phyloP scores from a whole-genome alignment of 768 basidiomycete genomes.

The Sutorius australiensis region DNA sequence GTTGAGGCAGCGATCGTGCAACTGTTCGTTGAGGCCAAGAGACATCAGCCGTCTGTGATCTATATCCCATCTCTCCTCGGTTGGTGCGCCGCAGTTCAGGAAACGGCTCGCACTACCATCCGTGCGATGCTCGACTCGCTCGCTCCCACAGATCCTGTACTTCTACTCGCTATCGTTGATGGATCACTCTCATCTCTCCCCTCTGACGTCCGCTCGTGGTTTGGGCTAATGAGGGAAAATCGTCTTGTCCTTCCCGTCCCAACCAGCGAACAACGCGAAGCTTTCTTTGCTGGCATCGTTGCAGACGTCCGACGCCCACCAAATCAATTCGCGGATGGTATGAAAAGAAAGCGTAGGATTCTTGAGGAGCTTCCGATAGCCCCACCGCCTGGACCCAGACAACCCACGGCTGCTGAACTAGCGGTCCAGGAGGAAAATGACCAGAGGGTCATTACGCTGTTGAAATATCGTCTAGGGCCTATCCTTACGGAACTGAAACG shows the following conservation, averaged over 20 bases:
- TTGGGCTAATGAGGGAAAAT: conserved; percentile 73
- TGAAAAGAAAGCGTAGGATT: conserved; percentile 77
- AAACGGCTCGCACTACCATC: conserved; percentile 80
- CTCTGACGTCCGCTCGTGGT: conserved; percentile 85
- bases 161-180: conserved; percentile 87
- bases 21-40: conserved; percentile 93
- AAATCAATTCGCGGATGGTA: conserved; percentile 83
- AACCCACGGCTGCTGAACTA: conserved; percentile 78
- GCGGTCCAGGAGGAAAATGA: conserved; percentile 82
- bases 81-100: conserved; percentile 84
- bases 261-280: conserved; percentile 48
- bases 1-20: conserved; percentile 92
- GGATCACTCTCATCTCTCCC: conserved; percentile 68
- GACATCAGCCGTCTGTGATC: conserved; percentile 92
- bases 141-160: conserved; percentile 87
- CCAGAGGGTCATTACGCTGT: conserved; percentile 66
- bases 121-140: conserved; percentile 90
- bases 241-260: conserved; percentile 64
- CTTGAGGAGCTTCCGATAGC: conserved; percentile 86
- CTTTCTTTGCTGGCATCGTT: conserved; percentile 76
- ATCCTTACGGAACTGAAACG: conserved; percentile 86
- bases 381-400: conserved; percentile 82
- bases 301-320: conserved; percentile 72
- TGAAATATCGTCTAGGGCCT: conserved; percentile 89
- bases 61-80: conserved; percentile 87